Evolutionary conservation across 179 eudicot genomes (phyloP), one percentile per base, ranked within the genome.

Genomic region (Camellia oleifera): DNA sequence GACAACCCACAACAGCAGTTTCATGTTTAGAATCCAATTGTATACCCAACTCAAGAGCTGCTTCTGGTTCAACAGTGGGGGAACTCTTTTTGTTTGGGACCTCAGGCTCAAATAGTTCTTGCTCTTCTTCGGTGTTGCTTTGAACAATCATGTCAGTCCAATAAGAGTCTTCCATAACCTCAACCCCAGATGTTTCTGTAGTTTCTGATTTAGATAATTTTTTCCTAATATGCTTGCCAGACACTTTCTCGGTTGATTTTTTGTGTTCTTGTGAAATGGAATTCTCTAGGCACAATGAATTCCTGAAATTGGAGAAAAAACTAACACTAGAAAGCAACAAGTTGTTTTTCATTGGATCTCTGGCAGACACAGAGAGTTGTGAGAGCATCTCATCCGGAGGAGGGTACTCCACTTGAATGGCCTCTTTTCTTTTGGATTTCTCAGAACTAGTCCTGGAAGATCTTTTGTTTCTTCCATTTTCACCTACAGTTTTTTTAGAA

Each of bases 261-360:
- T 71, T 82, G 42, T 50, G 81, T 44, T 80, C 76, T 78, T 5
- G 69, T 17, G 73, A 56, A 53, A 78, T 32, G 44, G 68, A 75
- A 79, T 74, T 81, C 61, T 88, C 87, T 74, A 79, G 63, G 69
- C 86, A 84, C 81, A 85, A 77, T 46, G 89, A 86, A 73, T 90
- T 86, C 87, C 92, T 86, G 75, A 88, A 85, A 78, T 83, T 85
- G 70, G 87, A 86, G 76, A 90, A 83, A 78, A 85, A 89, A 78
- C 64, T 58, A 54, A 82, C 79, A 75, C 77, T 76, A 48, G 88
- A 76, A 68, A 74, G 79, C 85, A 83, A 56, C 58, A 77, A 70
- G 64, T 72, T 69, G 80, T 73, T 84, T 77, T 81, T 61, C 74
- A 89, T 52, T 23, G 95, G 92, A 82, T 84, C 82, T 82, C 50